A percentile compares a stretch with the other conserved stretches of the same genome.
These are phyloP conservation scores for Plasmopara halstedii DNA, from an alignment of 352 stramenopile species.

Conservation along the genomic window DNA sequence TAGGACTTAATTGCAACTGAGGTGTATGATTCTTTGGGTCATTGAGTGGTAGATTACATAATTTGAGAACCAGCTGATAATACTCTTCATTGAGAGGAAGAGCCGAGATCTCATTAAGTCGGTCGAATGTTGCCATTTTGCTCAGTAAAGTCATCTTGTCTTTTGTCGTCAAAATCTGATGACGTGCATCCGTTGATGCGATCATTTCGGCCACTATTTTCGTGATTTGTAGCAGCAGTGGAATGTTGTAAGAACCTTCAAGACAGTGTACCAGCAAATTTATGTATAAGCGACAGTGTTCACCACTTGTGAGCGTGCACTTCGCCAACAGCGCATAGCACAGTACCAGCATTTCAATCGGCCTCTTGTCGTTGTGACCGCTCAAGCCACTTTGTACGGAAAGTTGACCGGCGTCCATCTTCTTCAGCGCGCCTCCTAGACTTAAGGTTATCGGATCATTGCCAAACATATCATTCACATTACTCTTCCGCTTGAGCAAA, in stretches of 20 bases:
- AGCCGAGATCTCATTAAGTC: slow-evolving; percentile 78
- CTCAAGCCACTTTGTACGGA: slow-evolving; percentile 16
- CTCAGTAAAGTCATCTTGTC: slow-evolving; percentile 83
- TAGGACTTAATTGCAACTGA: slow-evolving; percentile 64
- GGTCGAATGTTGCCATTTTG: slow-evolving; percentile 84
- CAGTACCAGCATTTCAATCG: slow-evolving; percentile 74
- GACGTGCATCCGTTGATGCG: slow-evolving; percentile 30
- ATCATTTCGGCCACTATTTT: slow-evolving; percentile 71
- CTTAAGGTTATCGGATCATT: slow-evolving; percentile 19
- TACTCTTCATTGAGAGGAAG: slow-evolving; percentile 77
- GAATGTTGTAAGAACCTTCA: slow-evolving; percentile 79
- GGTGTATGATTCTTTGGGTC: slow-evolving; percentile 47
- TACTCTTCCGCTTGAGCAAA: slow-evolving; percentile 45
- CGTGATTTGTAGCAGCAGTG: slow-evolving; percentile 74
- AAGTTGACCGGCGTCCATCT: slow-evolving; percentile 16
- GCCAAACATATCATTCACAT: slow-evolving; percentile 12
- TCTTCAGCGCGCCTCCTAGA: slow-evolving; percentile 29
- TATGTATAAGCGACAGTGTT: slow-evolving; percentile 73
- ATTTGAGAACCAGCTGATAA: slow-evolving; percentile 63
- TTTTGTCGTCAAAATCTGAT: slow-evolving; percentile 75
- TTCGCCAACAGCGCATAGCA: slow-evolving; percentile 76
- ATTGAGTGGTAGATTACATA: slow-evolving; percentile 46
- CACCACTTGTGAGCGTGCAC: slow-evolving; percentile 60
- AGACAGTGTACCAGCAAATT: slow-evolving; percentile 81
- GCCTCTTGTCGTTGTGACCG: slow-evolving; percentile 38